Evolutionary conservation across 2,329 filamentous ascomycete species (phyloP), one percentile per base, ranked within the genome.

Genomic region (Penicillium sp.): DNA sequence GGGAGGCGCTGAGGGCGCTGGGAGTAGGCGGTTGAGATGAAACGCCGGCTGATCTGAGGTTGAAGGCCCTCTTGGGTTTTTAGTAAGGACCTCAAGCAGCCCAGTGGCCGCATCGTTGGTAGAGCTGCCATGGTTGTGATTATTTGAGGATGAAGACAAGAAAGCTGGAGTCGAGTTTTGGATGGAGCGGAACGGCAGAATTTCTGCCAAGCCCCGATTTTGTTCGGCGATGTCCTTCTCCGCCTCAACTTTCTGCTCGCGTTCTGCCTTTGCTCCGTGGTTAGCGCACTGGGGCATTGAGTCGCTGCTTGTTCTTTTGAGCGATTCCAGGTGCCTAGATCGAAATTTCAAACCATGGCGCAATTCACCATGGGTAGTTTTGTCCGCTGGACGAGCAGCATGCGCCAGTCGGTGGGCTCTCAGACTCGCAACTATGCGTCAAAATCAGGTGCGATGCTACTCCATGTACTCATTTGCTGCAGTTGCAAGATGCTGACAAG

Each of bases 1-100:
- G 76, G 71, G 48, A 73, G 67, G 58, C 70, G 74, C 64, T 75
- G 73, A 62, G 76, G 76, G 52, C 73, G 76, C 58, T 79, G 67
- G 55, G 79, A 74, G 69, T 83, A 78, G 62, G 79, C 71, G 62
- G 83, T 82, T 48, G 78, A 75, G 73, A 88, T 77, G 60, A 81
- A 79, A 66, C 87, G 76, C 54, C 73, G 74, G 52, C 69, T 70
- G 42, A 72, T 68, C 56, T 74, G 77, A 58, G 84, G 83, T 62
- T 82, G 82, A 63, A 86, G 80, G 49, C 83, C 77, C 71, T 85
- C 82, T 64, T 88, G 82, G 12, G 68, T 58, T 57, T 63, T 68
- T 14, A 91, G 72, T 39, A 86, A 78, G 34, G 85, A 80, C 77
- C 90, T 90, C 73, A 90, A 86, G 77, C 86, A 88, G 82, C 86